Evolutionary conservation across 2,329 filamentous ascomycete genomes (phyloP).

Genomic region (Claviceps pazoutovae): DNA sequence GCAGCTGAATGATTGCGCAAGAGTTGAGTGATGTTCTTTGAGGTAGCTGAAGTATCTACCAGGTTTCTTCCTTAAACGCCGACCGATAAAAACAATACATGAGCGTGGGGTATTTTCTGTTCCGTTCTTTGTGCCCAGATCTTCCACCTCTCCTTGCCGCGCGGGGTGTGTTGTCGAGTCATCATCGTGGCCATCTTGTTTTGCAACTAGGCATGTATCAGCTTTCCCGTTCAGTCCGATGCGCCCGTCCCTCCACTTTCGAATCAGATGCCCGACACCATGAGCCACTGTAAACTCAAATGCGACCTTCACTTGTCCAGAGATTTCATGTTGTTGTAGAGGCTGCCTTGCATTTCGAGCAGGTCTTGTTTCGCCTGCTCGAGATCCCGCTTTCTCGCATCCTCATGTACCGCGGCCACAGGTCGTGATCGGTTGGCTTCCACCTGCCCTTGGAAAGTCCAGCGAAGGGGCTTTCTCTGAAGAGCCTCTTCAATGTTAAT

Average conservation of each 20-base stretch:
- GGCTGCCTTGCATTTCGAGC: constrained; percentile 21
- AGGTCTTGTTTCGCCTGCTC: constrained; percentile 34
- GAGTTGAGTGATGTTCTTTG: too few species aligned
- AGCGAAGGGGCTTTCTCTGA: constrained; percentile 28
- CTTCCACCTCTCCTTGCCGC: neutral
- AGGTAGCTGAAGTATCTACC: neutral
- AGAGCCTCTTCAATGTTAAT: constrained; percentile 30
- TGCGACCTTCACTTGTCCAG: neutral
- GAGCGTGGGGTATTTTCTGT: too few species aligned
- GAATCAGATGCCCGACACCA: neutral
- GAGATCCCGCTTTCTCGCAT: constrained; percentile 25
- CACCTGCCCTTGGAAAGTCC: constrained; percentile 23
- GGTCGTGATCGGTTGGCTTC: constrained; percentile 17
- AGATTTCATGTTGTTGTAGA: neutral
- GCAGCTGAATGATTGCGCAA: too few species aligned
- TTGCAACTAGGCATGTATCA: neutral
- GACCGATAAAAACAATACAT: neutral
- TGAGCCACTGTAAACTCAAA: too few species aligned
- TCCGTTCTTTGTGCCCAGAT: too few species aligned
- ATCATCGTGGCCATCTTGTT: neutral
- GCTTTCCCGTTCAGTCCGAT: neutral
- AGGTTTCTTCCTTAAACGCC: neutral
- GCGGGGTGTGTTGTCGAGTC: neutral
- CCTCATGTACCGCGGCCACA: constrained; percentile 12
- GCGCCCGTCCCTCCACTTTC: neutral